phyloP scores from a whole-genome alignment of 805 yeast genomes.

The Cyberlindnera japonica region DNA sequence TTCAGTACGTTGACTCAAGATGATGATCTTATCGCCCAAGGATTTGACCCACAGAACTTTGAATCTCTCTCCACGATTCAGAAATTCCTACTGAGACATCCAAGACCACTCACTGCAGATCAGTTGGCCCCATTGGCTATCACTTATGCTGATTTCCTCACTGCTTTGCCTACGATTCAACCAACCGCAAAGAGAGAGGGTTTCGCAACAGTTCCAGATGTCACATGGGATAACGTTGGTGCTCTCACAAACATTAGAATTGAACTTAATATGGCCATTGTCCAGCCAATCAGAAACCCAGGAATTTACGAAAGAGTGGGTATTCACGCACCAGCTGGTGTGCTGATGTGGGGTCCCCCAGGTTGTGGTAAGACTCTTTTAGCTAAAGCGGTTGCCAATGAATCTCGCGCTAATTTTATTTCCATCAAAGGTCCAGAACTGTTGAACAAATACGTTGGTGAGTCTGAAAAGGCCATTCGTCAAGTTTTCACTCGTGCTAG shows the following conservation, averaged over 20 bases:
- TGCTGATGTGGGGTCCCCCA: constrained; percentile 98
- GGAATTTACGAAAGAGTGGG: constrained; percentile 88
- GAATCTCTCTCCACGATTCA: constrained; percentile 60
- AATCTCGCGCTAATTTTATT: constrained; percentile 92
- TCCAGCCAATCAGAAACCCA: constrained; percentile 92
- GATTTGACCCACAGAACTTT: constrained; percentile 22
- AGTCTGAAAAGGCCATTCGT: constrained; percentile 88
- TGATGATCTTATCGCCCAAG: constrained; percentile 31
- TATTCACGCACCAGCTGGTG: constrained; percentile 95
- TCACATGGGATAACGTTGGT: constrained; percentile 93
- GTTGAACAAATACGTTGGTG: constrained; percentile 93
- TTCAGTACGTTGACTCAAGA: constrained; percentile 47
- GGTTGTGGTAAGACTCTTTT: constrained; percentile 97
- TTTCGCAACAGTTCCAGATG: constrained; percentile 97
- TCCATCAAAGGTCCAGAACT: constrained; percentile 96
- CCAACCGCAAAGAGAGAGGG: constrained; percentile 99
- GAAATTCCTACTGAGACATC: constrained; percentile 67
- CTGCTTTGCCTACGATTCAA: constrained; percentile 88
- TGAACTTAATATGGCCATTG: constrained; percentile 95
- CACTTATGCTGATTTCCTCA: constrained; percentile 71
- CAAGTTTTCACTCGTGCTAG: constrained; percentile 92
- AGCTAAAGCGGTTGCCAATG: constrained; percentile 98
- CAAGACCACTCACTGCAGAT: constrained; percentile 69
- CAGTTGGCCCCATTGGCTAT: constrained; percentile 77
- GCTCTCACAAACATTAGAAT: constrained; percentile 77